These are phyloP conservation scores for Globisporangium parvum DNA, from an alignment of 352 stramenopile species.

Conservation along the genomic window DNA sequence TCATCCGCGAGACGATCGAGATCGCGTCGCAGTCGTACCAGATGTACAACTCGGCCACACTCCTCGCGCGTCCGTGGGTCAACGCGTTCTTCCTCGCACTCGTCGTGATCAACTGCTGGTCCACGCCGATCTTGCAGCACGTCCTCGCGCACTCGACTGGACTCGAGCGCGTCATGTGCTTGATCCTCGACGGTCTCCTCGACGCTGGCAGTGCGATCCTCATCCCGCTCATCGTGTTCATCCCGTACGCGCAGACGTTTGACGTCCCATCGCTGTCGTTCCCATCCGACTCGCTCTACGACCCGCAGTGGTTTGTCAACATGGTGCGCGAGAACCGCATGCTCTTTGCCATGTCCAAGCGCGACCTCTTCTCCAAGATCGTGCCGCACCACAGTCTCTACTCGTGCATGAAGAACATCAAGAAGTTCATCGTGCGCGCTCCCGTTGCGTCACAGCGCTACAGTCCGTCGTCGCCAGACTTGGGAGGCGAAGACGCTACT, in stretches of 20 bases:
- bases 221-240: constrained; percentile 18
- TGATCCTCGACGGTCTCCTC: constrained; percentile 22
- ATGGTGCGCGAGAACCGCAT: constrained; percentile 19
- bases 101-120: constrained; percentile 17
- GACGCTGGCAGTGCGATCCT: constrained; percentile 19
- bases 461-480: neutral
- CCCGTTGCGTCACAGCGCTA: neutral
- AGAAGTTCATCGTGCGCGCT: constrained; percentile 15
- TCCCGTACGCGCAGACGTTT: constrained; percentile 11
- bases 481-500: neutral
- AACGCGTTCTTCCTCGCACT: constrained; percentile 16
- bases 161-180: constrained; percentile 20
- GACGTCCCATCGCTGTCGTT: constrained; percentile 7
- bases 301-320: constrained; percentile 18
- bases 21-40: constrained; percentile 19
- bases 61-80: constrained; percentile 15
- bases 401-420: constrained; percentile 17
- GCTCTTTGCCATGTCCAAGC: constrained; percentile 15
- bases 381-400: constrained; percentile 18
- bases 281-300: constrained; percentile 13
- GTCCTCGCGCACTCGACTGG: constrained; percentile 13
- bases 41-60: constrained; percentile 13
- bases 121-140: constrained; percentile 17
- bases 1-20: constrained; percentile 17
- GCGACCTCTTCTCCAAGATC: constrained; percentile 15